phyloP scores from a whole-genome alignment of 1,284 basidiomycete genomes.

The Takashimella tepidaria region DNA sequence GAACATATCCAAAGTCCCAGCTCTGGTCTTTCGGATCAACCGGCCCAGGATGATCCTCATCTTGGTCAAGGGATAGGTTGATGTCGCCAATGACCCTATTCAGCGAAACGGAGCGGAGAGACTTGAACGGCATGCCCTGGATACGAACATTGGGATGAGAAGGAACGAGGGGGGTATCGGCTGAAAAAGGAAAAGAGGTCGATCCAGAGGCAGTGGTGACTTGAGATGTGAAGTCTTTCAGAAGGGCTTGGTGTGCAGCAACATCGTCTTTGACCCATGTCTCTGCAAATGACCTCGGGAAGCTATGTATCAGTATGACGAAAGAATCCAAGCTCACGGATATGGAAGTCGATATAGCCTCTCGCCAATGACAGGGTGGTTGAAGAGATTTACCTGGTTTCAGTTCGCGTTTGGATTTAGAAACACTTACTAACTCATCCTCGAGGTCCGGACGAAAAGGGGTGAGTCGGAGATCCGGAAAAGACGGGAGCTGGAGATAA shows the following conservation, averaged over 20 bases:
- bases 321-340: constrained; percentile 14
- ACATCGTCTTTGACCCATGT: constrained; percentile 5
- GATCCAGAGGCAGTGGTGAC: background rate
- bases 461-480: constrained; percentile 17
- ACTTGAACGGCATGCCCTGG: constrained; percentile 15
- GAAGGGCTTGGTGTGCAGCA: background rate
- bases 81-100: constrained; percentile 17
- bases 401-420: background rate
- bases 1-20: constrained; percentile 18
- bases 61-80: constrained; percentile 1
- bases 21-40: constrained; percentile 1
- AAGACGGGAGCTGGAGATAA: constrained; percentile 25
- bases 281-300: constrained; percentile 12
- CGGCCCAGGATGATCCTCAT: background rate
- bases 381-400: constrained; percentile 22
- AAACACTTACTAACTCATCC: constrained; percentile 13
- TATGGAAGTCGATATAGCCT: constrained; percentile 20
- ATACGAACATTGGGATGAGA: background rate
- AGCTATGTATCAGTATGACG: constrained; percentile 5
- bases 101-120: constrained; percentile 3
- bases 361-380: constrained; percentile 14
- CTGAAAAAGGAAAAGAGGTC: too few relatives aligned
- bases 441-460: constrained; percentile 18
- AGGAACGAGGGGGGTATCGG: background rate
- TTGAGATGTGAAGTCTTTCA: background rate